Evolutionary conservation across 257 asterid species (phyloP), one percentile per base, ranked within the genome.

Genomic region (Jaltomata sinuosa): DNA sequence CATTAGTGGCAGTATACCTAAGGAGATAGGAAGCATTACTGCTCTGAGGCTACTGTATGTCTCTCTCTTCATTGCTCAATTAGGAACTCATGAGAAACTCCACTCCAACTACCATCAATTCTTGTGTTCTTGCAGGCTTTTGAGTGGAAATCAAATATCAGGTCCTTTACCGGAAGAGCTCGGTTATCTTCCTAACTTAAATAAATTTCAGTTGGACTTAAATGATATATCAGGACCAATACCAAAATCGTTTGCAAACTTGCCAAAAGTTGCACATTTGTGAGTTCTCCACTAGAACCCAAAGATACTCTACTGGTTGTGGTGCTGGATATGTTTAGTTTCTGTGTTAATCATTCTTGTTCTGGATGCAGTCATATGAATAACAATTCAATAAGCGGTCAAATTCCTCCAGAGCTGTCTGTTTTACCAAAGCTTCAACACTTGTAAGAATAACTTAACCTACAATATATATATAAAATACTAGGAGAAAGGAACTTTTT

Each of bases 81-180:
- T 71, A 21, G 79, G 19, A 11, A 38, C 11, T 76, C 57, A 34
- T 67, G 80, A 25, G 54, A 11, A 16, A 40, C 77, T 81, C 68
- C 68, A 21, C 38, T 83, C 12, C 74, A 29, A 8, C 76, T 59
- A 64, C 22, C 36, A 31, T n/a, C n/a, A n/a, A n/a, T 76, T 67
- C 68, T 83, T 31, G 84, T 74, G 61, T 83, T 85, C 57, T 76
- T 76, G 81, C 93, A 97, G 99, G 94, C 98, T 97, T 87, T 90
- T 97, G 83, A 97, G 93, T 87, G 99, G 99, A 87, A 97, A 97
- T 88, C 89, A 89, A 54, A 93, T 97, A 47, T 95, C 96, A 16
- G 99, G 99, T 82, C 85, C 94, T 78, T 88, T 97, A 92, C 99
- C 99, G 2, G 95, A 94, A 8, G 99, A 95, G 91, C 92, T 97